These are phyloP conservation scores for Penicillium cinerascens DNA, from an alignment of 495 filamentous ascomycete genomes.

Conservation along the genomic window DNA sequence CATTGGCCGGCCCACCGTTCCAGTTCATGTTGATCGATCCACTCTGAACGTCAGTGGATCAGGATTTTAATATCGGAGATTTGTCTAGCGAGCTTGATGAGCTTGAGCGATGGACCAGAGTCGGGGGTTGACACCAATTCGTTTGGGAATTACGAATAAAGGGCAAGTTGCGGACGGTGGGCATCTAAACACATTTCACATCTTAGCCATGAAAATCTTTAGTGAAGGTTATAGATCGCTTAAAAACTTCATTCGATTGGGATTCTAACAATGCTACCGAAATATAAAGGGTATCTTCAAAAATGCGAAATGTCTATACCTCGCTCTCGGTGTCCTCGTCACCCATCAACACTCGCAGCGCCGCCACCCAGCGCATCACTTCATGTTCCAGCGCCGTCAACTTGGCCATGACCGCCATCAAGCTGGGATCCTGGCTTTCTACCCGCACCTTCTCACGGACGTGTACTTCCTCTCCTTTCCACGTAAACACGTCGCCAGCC, in stretches of 20 bases:
- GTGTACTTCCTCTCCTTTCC: conserved; percentile 66
- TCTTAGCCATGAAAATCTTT: too few relatives aligned
- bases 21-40: background rate
- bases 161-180: too few relatives aligned
- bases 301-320: conserved; percentile 6
- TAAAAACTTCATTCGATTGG: background rate
- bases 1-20: conserved; percentile 27
- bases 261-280: background rate
- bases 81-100: background rate
- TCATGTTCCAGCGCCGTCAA: conserved; percentile 75
- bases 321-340: conserved; percentile 48
- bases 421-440: conserved; percentile 84
- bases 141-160: too few relatives aligned
- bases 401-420: conserved; percentile 86
- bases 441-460: conserved; percentile 89
- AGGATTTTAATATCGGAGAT: background rate
- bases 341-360: conserved; percentile 79
- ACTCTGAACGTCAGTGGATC: background rate
- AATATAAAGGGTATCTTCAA: background rate
- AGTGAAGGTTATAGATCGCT: background rate
- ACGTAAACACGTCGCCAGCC: conserved; percentile 65
- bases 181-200: too few relatives aligned
- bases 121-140: too few relatives aligned
- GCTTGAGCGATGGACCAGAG: background rate
- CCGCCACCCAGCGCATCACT: conserved; percentile 61